Evolutionary conservation across 2,329 filamentous ascomycete species (phyloP), one percentile per base, ranked within the genome.

Genomic region (Aspergillus hortae): DNA sequence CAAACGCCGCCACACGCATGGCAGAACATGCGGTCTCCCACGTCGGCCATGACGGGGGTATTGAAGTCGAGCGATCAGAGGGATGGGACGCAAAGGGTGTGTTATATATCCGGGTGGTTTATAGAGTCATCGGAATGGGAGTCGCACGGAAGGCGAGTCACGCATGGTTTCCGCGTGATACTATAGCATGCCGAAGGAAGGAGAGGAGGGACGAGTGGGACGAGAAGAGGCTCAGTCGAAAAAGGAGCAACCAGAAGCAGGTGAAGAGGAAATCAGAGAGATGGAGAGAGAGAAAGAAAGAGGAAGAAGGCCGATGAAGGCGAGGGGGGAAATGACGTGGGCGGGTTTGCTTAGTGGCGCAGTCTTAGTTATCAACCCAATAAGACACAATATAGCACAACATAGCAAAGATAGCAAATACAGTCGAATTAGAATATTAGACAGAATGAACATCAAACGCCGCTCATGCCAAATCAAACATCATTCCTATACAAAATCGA

Each of bases 1-100:
- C 91, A 97, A 69, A 96, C 87, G 57, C 88, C 75, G 48, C 80
- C 70, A 74, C 94, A 97, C 54, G 80, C 75, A 72, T 97, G 90
- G 72, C 94, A 99, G 70, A 82, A 95, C 49, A 96, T 86, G 58
- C 92, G 83, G 66, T 95, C 89, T 23, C 57, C 62, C 23, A 56
- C 48, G 52, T 73, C 65, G 25, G 65, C 65, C 72, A 74, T 74
- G 49, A 49, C 47, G 50, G n/a, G 14, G 27, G 27, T 19, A 49
- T 51, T 23, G 19, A 25, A 46, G 44, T 38, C 23, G 43, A 47
- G 32, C 44, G 15, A n/a, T 14, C 32, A 36, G 42, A n/a, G 15
- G 19, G 41, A 51, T 44, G 23, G 19, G 30, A 35, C 6, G 23
- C 21, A 49, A 12, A 12, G 41, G 23, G 23, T 23, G 23, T 23